phyloP scores from a whole-genome alignment of 768 basidiomycete species.

The Boletus rufocinnamomeus region DNA sequence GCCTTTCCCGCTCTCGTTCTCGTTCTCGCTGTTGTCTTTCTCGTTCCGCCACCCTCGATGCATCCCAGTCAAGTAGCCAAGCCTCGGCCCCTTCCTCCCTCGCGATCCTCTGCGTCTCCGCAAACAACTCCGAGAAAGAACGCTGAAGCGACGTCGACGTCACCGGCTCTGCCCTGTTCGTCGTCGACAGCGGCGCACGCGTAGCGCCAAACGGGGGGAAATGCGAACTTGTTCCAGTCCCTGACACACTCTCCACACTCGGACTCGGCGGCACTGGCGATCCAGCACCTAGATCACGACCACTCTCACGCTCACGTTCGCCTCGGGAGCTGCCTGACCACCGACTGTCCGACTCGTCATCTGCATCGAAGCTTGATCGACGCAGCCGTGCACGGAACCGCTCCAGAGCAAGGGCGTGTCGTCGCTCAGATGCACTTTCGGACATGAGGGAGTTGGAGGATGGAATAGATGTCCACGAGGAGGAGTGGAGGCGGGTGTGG shows the following conservation, averaged over 20 bases:
- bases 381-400: conserved; percentile 32
- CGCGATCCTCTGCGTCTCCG: conserved; percentile 14
- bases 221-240: conserved; percentile 10
- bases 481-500: conserved; percentile 23
- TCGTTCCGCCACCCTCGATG: conserved; percentile 12
- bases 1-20: conserved; percentile 12
- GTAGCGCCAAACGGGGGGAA: conserved; percentile 7
- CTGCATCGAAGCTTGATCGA: conserved; percentile 27
- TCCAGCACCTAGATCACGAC: conserved; percentile 9
- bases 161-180: conserved; percentile 9
- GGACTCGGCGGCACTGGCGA: conserved; percentile 20
- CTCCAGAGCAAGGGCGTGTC: conserved; percentile 40
- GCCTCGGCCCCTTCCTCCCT: conserved; percentile 15
- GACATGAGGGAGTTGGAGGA: conserved; percentile 44
- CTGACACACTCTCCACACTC: conserved; percentile 17
- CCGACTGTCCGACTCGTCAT: conserved; percentile 28
- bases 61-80: conserved; percentile 25
- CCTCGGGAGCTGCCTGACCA: conserved; percentile 24
- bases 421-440: conserved; percentile 47
- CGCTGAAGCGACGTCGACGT: conserved; percentile 18
- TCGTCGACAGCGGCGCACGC: conserved; percentile 1
- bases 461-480: conserved; percentile 35
- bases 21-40: conserved; percentile 8
- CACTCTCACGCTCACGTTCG: conserved; percentile 17
- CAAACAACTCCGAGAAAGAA: conserved; percentile 27